Base-by-base conservation (phyloP, 2,329 filamentous ascomycete species). In the Neofusicoccum sp. region DNA sequence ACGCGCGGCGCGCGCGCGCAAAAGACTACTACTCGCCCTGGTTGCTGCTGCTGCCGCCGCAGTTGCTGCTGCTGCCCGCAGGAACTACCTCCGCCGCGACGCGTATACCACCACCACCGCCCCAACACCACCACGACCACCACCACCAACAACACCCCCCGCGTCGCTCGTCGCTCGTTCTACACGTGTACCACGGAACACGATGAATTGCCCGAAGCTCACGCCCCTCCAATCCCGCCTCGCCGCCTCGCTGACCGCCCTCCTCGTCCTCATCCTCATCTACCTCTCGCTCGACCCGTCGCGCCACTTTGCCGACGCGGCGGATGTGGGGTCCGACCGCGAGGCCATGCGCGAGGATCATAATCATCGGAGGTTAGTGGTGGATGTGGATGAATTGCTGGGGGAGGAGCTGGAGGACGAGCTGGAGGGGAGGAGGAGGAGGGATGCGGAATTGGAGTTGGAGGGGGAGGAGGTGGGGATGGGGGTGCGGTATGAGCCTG, bases 191-290 rank as follows among this genome's bases (percentile, higher is more conserved):
- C 24, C 11, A 6, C 4, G 3, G 14, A 4, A 12, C 11, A 14
- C 12, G 31, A 60, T 60, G 57, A 26, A 20, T 8, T 34, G 45
- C 20, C 36, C 36, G 33, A 77, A 87, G 75, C 82, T 88, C 73
- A 87, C 83, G 72, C 86, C 84, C 69, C 78, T 90, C 66, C 89
- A 90, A 78, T 88, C 86, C 76, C 87, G 89, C 71, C 84, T 91
- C 69, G 84, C 84, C 70, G 86, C 87, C 68, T 89, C 87, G 61
- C 71, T 89, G 58, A 78, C 83, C 68, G 84, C 86, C 58, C 84
- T 85, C 33, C 75, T 84, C 31, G 70, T 89, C 54, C 73, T 90
- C 33, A 67, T 88, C 34, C 69, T 85, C 40, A 71, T 91, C 43
- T 89, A 86, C 70, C 76, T 89, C 61, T 73, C 84, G 28, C 78